These are phyloP conservation scores for Aspergillus caelatus DNA, from an alignment of 2,329 filamentous ascomycete genomes.

Conservation along the genomic window DNA sequence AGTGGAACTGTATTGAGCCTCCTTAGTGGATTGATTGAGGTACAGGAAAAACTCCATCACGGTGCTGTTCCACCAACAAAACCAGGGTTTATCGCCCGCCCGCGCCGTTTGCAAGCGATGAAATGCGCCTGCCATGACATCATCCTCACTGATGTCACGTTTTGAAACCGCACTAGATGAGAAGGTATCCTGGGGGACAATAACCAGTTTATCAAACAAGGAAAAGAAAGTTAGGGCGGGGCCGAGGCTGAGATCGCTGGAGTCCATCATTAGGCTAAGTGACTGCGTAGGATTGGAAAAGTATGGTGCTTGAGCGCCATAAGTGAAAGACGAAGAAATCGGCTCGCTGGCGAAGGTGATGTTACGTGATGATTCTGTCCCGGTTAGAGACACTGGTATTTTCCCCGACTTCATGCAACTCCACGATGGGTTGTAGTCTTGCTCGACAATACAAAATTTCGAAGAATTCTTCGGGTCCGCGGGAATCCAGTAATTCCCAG, in stretches of 20 bases:
- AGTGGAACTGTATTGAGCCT: slow-evolving; percentile 24
- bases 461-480: slow-evolving; percentile 51
- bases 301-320: slow-evolving; percentile 64
- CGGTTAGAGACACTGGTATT: slow-evolving; percentile 38
- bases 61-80: slow-evolving; percentile 70
- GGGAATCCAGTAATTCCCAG: slow-evolving; percentile 54
- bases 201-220: slow-evolving; percentile 66
- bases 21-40: slow-evolving; percentile 54
- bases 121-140: slow-evolving; percentile 26
- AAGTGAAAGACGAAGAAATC: slow-evolving; percentile 50
- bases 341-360: slow-evolving; percentile 45
- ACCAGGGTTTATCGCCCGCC: slow-evolving; percentile 67
- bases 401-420: slow-evolving; percentile 46
- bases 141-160: slow-evolving; percentile 31
- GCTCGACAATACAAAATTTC: slow-evolving; percentile 52
- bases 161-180: slow-evolving; percentile 30
- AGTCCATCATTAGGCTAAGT: slow-evolving; percentile 60
- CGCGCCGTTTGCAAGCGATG: slow-evolving; percentile 46
- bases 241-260: slow-evolving; percentile 58
- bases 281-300: slow-evolving; percentile 47
- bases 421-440: slow-evolving; percentile 54
- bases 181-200: slow-evolving; percentile 48
- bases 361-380: slow-evolving; percentile 27
- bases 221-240: slow-evolving; percentile 67
- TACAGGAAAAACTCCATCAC: slow-evolving; percentile 70